Base-by-base conservation (phyloP, 139 green algal species). In the Trebouxia sp. region DNA sequence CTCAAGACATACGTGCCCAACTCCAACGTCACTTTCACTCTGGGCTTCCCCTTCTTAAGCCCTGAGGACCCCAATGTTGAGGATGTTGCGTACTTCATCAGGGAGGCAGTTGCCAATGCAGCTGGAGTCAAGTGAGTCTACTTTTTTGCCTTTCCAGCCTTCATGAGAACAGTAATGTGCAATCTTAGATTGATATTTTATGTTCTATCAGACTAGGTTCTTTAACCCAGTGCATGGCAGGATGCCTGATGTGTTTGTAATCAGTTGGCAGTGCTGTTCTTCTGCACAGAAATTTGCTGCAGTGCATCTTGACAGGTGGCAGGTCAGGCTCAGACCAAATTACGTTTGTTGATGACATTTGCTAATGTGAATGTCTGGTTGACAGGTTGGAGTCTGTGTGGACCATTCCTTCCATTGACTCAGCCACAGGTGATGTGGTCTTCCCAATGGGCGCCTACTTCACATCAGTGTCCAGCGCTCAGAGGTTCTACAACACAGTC, bases 81-180 rank as follows among this genome's bases (percentile, higher is more conserved):
- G 41, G 43, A 77, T 56, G 69, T 77, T 26, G 28, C 43, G 3
- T 77, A 77, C 24, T 77, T 77, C 39, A 35, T 53, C 26, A 53
- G 43, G 69, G 41, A 56, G 69, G 69, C 69, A 37, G 43, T 77
- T 37, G 42, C 69, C 69, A 77, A 77, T 53, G 69, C 69, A 56
- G 69, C 69, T 56, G 69, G 69, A 17, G 6, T 77, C 14, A 72
- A 41, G 62, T 72, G 10, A 72, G 62, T 12, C 6, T 11, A 35
- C 15, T 30, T 4, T 45, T 45, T 14, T 45, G 58, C 28, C 1
- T 28, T 3, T 38, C 8, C 7, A 7, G 2, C 10, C 28, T 26
- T 17, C 51, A 62, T 14, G 51, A 5, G 14, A 32, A 22, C 10
- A 62, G 9, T 26, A 62, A 62, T 62, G 51, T 4, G 20, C 14